Evolutionary conservation across 805 yeast genomes (phyloP).

Genomic region (Pichia eremophila): DNA sequence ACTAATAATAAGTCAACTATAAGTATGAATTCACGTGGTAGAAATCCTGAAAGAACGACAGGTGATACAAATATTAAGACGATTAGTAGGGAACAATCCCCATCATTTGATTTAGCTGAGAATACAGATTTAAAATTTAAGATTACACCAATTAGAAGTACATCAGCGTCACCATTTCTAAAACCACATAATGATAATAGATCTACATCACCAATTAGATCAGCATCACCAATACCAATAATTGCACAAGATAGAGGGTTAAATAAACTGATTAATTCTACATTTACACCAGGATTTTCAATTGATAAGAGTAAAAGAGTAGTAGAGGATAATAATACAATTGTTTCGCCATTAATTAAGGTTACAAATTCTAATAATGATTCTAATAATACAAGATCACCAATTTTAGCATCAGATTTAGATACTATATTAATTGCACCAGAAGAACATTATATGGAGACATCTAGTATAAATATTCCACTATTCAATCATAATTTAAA

Average conservation of each 20-base stretch:
- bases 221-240: constrained; percentile 9
- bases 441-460: neutral
- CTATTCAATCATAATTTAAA: neutral
- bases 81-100: neutral
- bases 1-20: neutral
- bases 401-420: neutral
- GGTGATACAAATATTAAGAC: no score
- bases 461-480: neutral
- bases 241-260: constrained; percentile 3
- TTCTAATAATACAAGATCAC: neutral
- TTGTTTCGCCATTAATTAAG: neutral
- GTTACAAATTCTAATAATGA: neutral
- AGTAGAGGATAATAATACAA: neutral
- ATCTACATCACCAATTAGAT: constrained; percentile 10
- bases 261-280: constrained; percentile 14
- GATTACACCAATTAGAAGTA: constrained; percentile 22
- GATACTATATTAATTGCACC: neutral
- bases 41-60: neutral
- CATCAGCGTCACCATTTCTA: constrained; percentile 16
- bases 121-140: constrained; percentile 23
- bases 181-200: constrained; percentile 7
- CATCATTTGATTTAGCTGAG: constrained; percentile 6
- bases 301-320: neutral
- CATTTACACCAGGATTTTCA: constrained; percentile 16
- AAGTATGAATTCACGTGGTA: neutral